Base-by-base conservation (phyloP, 2,329 filamentous ascomycete species). In the Setomelanomma holmii region DNA sequence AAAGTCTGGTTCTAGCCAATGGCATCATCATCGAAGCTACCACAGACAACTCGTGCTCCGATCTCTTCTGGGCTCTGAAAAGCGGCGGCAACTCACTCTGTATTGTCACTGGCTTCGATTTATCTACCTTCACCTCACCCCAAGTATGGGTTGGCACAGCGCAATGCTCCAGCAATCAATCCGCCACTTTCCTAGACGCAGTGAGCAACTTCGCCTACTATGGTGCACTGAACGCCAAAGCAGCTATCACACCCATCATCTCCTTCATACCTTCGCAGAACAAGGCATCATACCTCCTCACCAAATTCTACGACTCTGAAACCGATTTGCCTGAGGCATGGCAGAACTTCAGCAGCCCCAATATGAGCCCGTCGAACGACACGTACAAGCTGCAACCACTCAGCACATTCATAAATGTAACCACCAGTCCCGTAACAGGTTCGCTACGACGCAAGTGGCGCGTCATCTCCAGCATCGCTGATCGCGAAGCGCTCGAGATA, bases 51-150 rank as follows among this genome's bases (percentile, higher is more conserved):
- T n/a, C 40, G 17, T 59, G 67, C 33, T 51, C 61, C 7, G 66
- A 69, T 45, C 55, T 69, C 5, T 68, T 59, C 51, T 69, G 66
- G 64, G 67, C 66, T 2, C 54, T 69, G 19, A 45, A 57, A 14
- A 66, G 64, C 22, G 57, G 57, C 24, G 57, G 57, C 14, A 58
- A 53, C 43, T 63, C 61, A 22, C 63, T 60, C 33, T 47, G 39
- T n/a, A 24, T 54, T 17, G 27, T 49, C 16, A 54, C 51, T 2
- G 40, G 46, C 34, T 49, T 54, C 35, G 46, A 49, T 17, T 23
- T 54, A 4, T 16, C 40, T 16, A 49, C 50, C 20, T 53, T 39
- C 39, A n/a, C 17, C 5, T 45, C 45, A 23, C 43, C 49, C 4
- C 11, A 46, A 36, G 49, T 52, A 2, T 46, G 38, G 34, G 38